phyloP scores from a whole-genome alignment of 1,284 basidiomycete genomes.

The Xerocomus nothofagi region DNA sequence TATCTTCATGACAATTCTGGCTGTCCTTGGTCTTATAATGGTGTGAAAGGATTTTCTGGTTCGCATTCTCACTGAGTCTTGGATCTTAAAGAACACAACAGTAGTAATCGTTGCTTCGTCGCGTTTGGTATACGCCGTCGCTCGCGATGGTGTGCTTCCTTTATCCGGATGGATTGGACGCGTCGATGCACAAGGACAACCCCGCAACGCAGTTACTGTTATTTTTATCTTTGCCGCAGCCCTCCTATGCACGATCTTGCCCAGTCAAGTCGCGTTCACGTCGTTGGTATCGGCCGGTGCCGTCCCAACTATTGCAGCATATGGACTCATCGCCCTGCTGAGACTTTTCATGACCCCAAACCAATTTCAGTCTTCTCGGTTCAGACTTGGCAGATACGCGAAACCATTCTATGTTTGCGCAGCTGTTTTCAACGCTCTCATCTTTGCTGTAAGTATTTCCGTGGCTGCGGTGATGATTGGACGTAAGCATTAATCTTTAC shows the following conservation, averaged over 20 bases:
- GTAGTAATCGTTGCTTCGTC: slow-evolving; percentile 83
- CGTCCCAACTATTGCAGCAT: slow-evolving; percentile 80
- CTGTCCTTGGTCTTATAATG: slow-evolving; percentile 74
- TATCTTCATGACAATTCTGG: slow-evolving; percentile 82
- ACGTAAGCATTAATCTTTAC: background rate
- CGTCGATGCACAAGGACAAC: slow-evolving; percentile 69
- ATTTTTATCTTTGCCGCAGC: slow-evolving; percentile 73
- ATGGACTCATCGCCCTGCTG: slow-evolving; percentile 73
- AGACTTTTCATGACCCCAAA: slow-evolving; percentile 75
- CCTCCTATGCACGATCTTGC: slow-evolving; percentile 79
- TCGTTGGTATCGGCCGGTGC: slow-evolving; percentile 81
- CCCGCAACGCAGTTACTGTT: slow-evolving; percentile 78
- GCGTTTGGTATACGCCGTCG: slow-evolving; percentile 82
- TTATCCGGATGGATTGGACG: slow-evolving; percentile 76
- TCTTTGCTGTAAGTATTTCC: slow-evolving; percentile 60
- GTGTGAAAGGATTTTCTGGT: slow-evolving; percentile 41
- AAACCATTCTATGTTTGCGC: slow-evolving; percentile 69
- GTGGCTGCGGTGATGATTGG: background rate
- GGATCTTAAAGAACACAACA: slow-evolving; percentile 67
- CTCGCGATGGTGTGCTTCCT: slow-evolving; percentile 84
- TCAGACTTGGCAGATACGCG: slow-evolving; percentile 64
- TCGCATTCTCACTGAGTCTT: background rate
- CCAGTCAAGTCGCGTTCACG: slow-evolving; percentile 84
- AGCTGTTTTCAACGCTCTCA: slow-evolving; percentile 66
- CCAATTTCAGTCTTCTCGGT: slow-evolving; percentile 68